Evolutionary conservation across 2,329 filamentous ascomycete genomes (phyloP), one percentile per base, ranked within the genome.

Genomic region (Monilinia aucupariae): DNA sequence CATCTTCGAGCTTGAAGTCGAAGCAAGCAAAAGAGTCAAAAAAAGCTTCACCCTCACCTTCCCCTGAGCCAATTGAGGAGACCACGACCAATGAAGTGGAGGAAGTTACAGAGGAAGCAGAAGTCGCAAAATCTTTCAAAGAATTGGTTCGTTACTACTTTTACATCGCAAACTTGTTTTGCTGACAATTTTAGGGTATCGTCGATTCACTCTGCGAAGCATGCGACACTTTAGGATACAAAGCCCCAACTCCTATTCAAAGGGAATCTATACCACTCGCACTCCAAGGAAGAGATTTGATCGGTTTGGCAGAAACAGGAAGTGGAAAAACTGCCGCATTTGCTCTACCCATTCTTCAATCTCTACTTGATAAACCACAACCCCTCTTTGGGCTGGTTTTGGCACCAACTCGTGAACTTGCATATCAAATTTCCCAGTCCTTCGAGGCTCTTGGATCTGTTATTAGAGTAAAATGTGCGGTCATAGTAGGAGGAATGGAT

Each of bases 271-370:
- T 97, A 70, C 93, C 93, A 5, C 75, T 82, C 59, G 92, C 92
- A 43, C 81, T 97, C 4, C 77, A 89, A 71, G 87, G 89, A 59
- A 85, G 91, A 71, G 94, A 97, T 75, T 81, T 97, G 41, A 96
- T 99, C 69, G 94, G 92, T 49, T 82, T 97, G 59, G 94, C 94
- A 39, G 93, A 99, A 77, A 99, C 94, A 0, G 94, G 94, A 69
- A 92, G 87, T 73, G 94, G 94, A 77, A 99, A 97, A 79, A 97
- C 94, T 0, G 93, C 92, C 8, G 92, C 94, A 0, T 99, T 97
- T 74, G 92, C 91, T 0, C 80, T 99, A 3, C 94, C 94, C 0
- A 96, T 99, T 47, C 82, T 99, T 2, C 92, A 97, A 76, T 86
- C 89, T 3, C 84, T 99, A 1, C 89, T 97, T 77, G 89, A 94